phyloP scores from a whole-genome alignment of 805 yeast genomes.

The Cyberlindnera amylophila region DNA sequence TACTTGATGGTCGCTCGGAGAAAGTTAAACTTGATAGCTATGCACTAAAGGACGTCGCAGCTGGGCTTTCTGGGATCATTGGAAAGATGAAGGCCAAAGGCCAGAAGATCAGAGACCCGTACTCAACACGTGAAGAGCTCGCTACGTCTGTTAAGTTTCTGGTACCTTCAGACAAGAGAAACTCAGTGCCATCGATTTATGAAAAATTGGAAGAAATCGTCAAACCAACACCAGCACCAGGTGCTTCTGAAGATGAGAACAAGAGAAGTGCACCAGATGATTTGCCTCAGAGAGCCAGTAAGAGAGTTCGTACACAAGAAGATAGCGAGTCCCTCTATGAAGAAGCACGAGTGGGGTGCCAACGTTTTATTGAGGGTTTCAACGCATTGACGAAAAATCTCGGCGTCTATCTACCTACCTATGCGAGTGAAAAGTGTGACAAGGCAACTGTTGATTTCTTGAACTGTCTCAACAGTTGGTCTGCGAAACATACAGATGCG shows the following conservation, averaged over 20 bases:
- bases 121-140: conserved; percentile 44
- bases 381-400: conserved; percentile 6
- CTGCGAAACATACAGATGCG: conserved; percentile 27
- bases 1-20: conserved; percentile 12
- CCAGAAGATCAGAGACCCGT: conserved; percentile 45
- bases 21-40: conserved; percentile 17
- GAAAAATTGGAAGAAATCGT: conserved; percentile 1
- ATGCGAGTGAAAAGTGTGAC: conserved; percentile 2
- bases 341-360: background rate
- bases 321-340: conserved; percentile 17
- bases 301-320: conserved; percentile 33
- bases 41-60: conserved; percentile 29
- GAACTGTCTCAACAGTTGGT: conserved; percentile 20
- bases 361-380: conserved; percentile 11
- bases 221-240: background rate
- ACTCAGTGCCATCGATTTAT: background rate
- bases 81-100: conserved; percentile 33
- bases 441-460: conserved; percentile 13
- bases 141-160: conserved; percentile 38
- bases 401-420: conserved; percentile 6
- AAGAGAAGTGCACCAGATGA: conserved; percentile 24
- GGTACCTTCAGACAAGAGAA: too few relatives aligned
- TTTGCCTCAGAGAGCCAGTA: conserved; percentile 36
- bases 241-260: background rate
- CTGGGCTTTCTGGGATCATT: conserved; percentile 25